Evolutionary conservation across 306 rosid species (phyloP).

Genomic region (Fragaria ananassa): DNA sequence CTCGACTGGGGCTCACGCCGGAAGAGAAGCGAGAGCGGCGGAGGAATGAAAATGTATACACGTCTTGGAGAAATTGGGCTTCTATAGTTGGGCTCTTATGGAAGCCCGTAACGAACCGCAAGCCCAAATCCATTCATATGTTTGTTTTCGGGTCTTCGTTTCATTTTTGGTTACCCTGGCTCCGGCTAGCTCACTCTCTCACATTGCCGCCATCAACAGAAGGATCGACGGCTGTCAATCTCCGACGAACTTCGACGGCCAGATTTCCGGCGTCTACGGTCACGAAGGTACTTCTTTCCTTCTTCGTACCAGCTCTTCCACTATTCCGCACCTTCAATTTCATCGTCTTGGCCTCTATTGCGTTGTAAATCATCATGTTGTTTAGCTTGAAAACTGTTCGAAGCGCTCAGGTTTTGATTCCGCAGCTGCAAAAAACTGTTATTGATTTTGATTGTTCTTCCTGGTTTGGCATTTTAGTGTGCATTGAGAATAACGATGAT

Average conservation of each 20-base stretch:
- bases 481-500: not conserved
- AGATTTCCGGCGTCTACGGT: not conserved
- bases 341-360: not conserved
- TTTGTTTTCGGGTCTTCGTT: not conserved
- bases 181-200: not conserved
- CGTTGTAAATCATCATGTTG: not conserved
- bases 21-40: too few species aligned
- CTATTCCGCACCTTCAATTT: not conserved
- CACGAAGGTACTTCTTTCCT: not conserved
- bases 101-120: not conserved
- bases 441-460: not conserved
- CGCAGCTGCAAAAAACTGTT: not conserved
- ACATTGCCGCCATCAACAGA: not conserved
- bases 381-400: not conserved
- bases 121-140: not conserved
- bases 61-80: too few species aligned
- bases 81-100: not conserved
- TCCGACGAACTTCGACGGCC: not conserved
- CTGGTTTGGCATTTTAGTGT: not conserved
- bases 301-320: not conserved
- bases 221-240: not conserved
- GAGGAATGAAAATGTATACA: too few species aligned
- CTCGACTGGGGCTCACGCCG: too few species aligned
- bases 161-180: not conserved
- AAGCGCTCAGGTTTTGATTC: not conserved